These are phyloP conservation scores for Phanerodontia chrysosporium DNA, from an alignment of 768 basidiomycete species.

Conservation along the genomic window DNA sequence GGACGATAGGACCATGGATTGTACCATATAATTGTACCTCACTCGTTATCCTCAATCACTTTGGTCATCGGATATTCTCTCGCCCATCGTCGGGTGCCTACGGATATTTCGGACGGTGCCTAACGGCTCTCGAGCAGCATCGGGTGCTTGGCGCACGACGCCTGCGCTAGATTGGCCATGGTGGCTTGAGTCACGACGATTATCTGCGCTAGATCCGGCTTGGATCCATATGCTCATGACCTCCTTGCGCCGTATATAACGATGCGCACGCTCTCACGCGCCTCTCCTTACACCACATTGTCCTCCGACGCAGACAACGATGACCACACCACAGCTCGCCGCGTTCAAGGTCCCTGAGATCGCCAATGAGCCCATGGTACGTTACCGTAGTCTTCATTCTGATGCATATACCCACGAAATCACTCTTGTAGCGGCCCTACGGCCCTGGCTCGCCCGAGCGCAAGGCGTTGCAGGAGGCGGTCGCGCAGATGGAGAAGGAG, in stretches of 20 bases:
- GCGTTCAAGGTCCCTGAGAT: slow-evolving; percentile 80
- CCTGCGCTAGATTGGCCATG: background rate
- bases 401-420: background rate
- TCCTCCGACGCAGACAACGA: slow-evolving; percentile 24
- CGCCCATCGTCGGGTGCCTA: background rate
- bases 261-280: background rate
- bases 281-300: background rate
- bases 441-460: slow-evolving; percentile 78
- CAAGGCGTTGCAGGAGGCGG: slow-evolving; percentile 60
- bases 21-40: slow-evolving; percentile 7
- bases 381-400: slow-evolving; percentile 22
- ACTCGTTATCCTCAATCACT: background rate
- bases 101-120: background rate
- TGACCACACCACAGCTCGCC: slow-evolving; percentile 75
- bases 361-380: slow-evolving; percentile 93
- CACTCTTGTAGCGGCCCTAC: slow-evolving; percentile 58
- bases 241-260: background rate
- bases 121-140: background rate
- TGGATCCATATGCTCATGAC: background rate
- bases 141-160: background rate
- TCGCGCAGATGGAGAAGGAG: slow-evolving; percentile 76
- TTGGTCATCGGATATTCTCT: background rate
- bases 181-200: slow-evolving; percentile 1
- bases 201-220: slow-evolving; percentile 4
- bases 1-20: slow-evolving; percentile 5